Conservation (phyloP, 257 asterid genomes). For the Lavandula angustifolia region DNA sequence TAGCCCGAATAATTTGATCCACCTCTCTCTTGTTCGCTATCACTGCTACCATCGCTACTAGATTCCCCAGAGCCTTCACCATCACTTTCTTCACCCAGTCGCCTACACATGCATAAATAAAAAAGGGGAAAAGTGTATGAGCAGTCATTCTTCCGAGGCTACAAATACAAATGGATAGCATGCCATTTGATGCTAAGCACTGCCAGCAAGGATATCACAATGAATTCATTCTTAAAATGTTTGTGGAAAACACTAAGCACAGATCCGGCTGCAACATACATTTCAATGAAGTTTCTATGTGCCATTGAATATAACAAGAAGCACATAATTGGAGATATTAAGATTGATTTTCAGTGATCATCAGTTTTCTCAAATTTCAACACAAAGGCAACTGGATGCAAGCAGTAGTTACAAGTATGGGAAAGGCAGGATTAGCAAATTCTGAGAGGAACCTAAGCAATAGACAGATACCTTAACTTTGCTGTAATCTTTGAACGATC, state of each 20-base stretch:
- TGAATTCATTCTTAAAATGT: not conserved
- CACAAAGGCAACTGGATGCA: not conserved
- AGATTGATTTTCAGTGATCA: not conserved
- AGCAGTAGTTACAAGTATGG: slow-evolving; percentile 20
- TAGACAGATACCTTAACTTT: slow-evolving; percentile 54
- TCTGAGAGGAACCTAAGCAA: not conserved
- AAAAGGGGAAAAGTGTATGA: slow-evolving; percentile 2
- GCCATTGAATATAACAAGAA: not conserved
- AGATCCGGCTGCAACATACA: not conserved
- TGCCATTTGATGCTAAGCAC: slow-evolving; percentile 6
- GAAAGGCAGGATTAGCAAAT: not conserved
- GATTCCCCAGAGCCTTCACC: slow-evolving; percentile 74
- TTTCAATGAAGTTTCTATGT: slow-evolving; percentile 4
- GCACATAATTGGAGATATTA: not conserved
- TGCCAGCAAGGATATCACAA: not conserved
- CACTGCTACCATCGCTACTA: slow-evolving; percentile 90
- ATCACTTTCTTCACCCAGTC: slow-evolving; percentile 83
- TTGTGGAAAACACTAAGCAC: slow-evolving; percentile 8
- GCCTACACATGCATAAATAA: slow-evolving; percentile 43
- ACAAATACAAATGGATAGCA: slow-evolving; percentile 1
- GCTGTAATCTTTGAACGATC: slow-evolving; percentile 52
- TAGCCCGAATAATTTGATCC: slow-evolving; percentile 40
- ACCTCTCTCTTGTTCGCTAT: slow-evolving; percentile 68
- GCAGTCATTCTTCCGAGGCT: slow-evolving; percentile 6
- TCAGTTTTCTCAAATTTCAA: slow-evolving; percentile 22